These are phyloP conservation scores for Linnemannia elongata DNA, from an alignment of 192 early-diverging fungal species.

Conservation along the genomic window DNA sequence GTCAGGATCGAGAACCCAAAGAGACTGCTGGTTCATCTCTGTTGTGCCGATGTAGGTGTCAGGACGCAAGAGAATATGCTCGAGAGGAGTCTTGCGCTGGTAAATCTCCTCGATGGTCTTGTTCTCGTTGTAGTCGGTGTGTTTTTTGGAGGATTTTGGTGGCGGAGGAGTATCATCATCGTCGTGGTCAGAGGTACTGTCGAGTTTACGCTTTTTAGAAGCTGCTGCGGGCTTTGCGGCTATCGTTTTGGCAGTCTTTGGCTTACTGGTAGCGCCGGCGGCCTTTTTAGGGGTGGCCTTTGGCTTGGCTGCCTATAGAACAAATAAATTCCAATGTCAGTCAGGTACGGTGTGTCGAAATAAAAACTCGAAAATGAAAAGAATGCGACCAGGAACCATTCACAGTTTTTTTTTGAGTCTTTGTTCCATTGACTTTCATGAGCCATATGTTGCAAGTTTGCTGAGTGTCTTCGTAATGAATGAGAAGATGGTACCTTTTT, in stretches of 20 bases:
- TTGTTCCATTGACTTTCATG: background rate
- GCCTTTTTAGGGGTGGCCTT: constrained; percentile 23
- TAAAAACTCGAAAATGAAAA: background rate
- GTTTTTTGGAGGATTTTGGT: constrained; percentile 41
- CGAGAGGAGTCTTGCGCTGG: constrained; percentile 94
- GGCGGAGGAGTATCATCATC: constrained; percentile 22
- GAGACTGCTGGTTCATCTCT: constrained; percentile 79
- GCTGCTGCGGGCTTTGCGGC: constrained; percentile 1
- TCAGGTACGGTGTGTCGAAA: background rate
- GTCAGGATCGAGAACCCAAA: constrained; percentile 91
- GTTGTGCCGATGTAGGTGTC: constrained; percentile 98
- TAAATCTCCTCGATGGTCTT: constrained; percentile 89
- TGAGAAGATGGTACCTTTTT: constrained; percentile 40
- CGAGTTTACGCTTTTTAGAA: constrained; percentile 46
- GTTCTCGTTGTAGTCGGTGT: constrained; percentile 36
- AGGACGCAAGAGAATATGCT: constrained; percentile 94
- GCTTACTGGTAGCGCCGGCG: background rate
- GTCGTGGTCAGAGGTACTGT: constrained; percentile 4
- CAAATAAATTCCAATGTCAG: background rate
- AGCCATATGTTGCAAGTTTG: background rate
- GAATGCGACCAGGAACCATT: background rate
- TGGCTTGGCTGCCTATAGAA: background rate
- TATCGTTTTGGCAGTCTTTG: constrained; percentile 23
- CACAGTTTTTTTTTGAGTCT: background rate
- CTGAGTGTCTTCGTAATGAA: background rate